These are phyloP conservation scores for Glonium stellatum DNA, from an alignment of 495 filamentous ascomycete genomes.

Conservation along the genomic window DNA sequence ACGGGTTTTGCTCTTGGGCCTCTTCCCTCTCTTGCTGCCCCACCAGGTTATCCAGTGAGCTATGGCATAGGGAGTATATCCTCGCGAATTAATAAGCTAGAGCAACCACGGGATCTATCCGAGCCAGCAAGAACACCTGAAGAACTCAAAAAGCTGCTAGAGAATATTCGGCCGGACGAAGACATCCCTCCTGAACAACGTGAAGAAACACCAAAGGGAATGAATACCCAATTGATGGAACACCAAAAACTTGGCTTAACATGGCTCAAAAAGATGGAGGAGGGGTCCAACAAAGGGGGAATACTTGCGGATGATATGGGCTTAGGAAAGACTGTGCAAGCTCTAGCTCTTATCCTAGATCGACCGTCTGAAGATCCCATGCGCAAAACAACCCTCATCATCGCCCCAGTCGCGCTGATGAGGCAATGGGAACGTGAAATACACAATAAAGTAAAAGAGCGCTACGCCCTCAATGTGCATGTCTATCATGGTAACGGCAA, in stretches of 20 bases:
- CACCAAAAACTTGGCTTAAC: slow-evolving; percentile 78
- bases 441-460: slow-evolving; percentile 56
- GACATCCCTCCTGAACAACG: slow-evolving; percentile 33
- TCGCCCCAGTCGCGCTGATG: slow-evolving; percentile 80
- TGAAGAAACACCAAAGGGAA: slow-evolving; percentile 55
- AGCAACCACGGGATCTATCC: not conserved
- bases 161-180: slow-evolving; percentile 36
- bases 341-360: slow-evolving; percentile 76
- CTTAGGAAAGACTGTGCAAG: slow-evolving; percentile 88
- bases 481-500: slow-evolving; percentile 62
- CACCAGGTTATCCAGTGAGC: too few relatives aligned
- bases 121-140: not conserved
- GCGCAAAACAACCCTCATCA: slow-evolving; percentile 75
- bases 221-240: slow-evolving; percentile 64
- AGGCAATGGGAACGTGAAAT: slow-evolving; percentile 91
- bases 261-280: slow-evolving; percentile 80
- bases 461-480: slow-evolving; percentile 55
- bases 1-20: too few relatives aligned
- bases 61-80: too few relatives aligned
- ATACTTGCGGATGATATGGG: slow-evolving; percentile 94
- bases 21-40: too few relatives aligned
- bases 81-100: not conserved
- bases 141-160: slow-evolving; percentile 21
- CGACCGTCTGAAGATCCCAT: slow-evolving; percentile 54
- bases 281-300: slow-evolving; percentile 68